phyloP scores from a whole-genome alignment of 1,284 basidiomycete species.

The Rhodotorula sp. region DNA sequence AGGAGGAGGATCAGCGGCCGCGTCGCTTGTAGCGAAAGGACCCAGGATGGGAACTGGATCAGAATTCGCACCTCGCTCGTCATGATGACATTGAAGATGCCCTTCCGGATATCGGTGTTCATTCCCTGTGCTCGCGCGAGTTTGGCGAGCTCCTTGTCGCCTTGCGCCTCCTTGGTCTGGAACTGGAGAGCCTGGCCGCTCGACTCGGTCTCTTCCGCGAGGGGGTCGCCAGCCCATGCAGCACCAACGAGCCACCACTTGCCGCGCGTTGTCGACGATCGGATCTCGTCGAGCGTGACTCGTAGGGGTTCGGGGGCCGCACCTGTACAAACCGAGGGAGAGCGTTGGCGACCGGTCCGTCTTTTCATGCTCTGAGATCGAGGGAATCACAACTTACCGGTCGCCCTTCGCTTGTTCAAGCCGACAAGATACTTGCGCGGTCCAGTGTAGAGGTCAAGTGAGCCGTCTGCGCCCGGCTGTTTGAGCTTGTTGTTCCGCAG shows the following conservation, averaged over 20 bases:
- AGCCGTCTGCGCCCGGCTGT: constrained; percentile 56
- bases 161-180: constrained; percentile 38
- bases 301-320: constrained; percentile 70
- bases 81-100: constrained; percentile 90
- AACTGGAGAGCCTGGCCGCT: neutral
- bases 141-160: constrained; percentile 62
- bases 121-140: constrained; percentile 92
- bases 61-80: constrained; percentile 85
- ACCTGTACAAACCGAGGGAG: constrained; percentile 7
- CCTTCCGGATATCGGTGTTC: constrained; percentile 92
- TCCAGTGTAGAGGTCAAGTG: constrained; percentile 67
- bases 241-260: constrained; percentile 99
- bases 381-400: constrained; percentile 24
- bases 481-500: constrained; percentile 88
- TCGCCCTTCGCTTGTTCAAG: constrained; percentile 74
- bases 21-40: no score
- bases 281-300: constrained; percentile 78
- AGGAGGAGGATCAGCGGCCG: no score
- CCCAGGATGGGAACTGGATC: no score
- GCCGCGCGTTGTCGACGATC: constrained; percentile 77
- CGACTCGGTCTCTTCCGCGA: constrained; percentile 57
- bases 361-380: no score
- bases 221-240: constrained; percentile 89
- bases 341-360: neutral
- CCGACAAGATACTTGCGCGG: constrained; percentile 77